phyloP scores from a whole-genome alignment of 106 monocot species.

The Dendrobium catenatum region DNA sequence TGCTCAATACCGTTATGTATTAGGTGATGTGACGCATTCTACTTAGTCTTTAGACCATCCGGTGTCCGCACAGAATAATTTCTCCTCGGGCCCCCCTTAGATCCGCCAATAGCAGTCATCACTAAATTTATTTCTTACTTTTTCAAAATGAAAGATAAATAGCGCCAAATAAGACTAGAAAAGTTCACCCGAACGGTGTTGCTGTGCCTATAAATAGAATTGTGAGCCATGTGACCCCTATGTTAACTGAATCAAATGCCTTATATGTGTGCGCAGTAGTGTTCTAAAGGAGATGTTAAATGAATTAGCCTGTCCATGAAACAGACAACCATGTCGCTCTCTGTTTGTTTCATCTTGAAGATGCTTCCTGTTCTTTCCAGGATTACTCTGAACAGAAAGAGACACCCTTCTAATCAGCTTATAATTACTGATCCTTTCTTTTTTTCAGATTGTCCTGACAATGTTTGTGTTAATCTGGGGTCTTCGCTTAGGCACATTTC shows the following conservation, averaged over 20 bases:
- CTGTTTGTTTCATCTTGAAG: neutral
- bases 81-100: too few species aligned
- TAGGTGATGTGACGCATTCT: too few species aligned
- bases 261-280: neutral
- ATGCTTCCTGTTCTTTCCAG: neutral
- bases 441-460: constrained; percentile 64
- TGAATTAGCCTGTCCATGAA: too few species aligned
- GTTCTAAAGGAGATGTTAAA: too few species aligned
- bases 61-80: too few species aligned
- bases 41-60: too few species aligned
- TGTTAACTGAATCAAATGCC: neutral
- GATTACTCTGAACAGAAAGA: neutral
- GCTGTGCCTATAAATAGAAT: neutral
- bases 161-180: neutral
- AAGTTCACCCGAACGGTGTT: neutral
- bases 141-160: too few species aligned
- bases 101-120: too few species aligned
- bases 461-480: constrained; percentile 75
- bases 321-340: neutral
- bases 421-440: neutral
- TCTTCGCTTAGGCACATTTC: constrained; percentile 66
- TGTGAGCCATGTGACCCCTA: neutral
- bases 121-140: too few species aligned
- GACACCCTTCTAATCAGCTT: neutral
- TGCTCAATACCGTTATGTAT: too few species aligned